Evolutionary conservation across 1,139 yeast genomes (phyloP), one percentile per base, ranked within the genome.

Genomic region (Debaryomyces subglobosus): DNA sequence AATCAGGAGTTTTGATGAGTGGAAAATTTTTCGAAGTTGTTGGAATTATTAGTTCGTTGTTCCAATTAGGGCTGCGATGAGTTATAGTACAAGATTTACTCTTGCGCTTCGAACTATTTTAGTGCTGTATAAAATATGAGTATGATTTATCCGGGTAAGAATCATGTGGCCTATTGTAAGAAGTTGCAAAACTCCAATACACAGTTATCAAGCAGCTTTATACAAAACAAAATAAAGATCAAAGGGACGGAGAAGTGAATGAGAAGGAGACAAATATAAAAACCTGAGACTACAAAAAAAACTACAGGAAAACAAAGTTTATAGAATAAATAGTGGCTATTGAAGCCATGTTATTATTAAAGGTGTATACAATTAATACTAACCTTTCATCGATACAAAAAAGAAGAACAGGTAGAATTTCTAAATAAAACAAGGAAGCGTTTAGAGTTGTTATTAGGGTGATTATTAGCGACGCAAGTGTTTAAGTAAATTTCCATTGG

Each of bases 401-500:
- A 4, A 23, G 27, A 23, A 8, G 20, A 37, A 18, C 2, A 13
- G 25, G 10, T 2, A 35, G 27, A 35, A 8, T 7, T 10, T 6
- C 24, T 25, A 25, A 23, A 13, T n/a, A 37, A 23, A 35, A 35
- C 38, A 35, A 35, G 8, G 8, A 16, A 16, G 13, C 9, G 25
- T 20, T 16, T 20, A 10, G 12, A 10, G 20, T 21, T 20, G 24
- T 18, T 18, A 21, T 21, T 21, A 21, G 24, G 24, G 2, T 5
- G 24, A 35, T 10, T 20, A 20, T 35, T 35, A 20, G 25, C 1
- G 9, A 35, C 13, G 30, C 9, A 9, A 24, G 16, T 10, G 15
- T 8, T 35, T 12, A 18, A 41, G 50, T 55, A 50, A 65, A 72
- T 44, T 62, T 68, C 81, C 79, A 76, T 44, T 62, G 55, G 4